Percentiles rank a stretch among this genome's conserved stretches.
Conservation (phyloP, 2,329 filamentous ascomycete genomes). For the Metarhizium humberi region DNA sequence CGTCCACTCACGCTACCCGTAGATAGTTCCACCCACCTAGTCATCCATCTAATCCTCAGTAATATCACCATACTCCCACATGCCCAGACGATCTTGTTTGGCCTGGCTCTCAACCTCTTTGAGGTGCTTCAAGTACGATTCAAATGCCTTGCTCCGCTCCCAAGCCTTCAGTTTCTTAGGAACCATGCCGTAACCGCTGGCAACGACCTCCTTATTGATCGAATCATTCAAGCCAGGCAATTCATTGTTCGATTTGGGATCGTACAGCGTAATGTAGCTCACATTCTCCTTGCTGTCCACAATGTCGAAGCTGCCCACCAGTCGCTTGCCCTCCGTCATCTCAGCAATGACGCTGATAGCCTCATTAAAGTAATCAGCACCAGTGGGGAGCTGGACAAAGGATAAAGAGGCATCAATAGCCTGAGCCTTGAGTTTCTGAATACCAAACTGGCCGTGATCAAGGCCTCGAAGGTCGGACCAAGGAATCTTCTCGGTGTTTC, state of each 20-base stretch:
- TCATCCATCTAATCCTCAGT: constrained; percentile 64
- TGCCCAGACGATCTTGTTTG: constrained; percentile 71
- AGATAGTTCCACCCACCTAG: background rate
- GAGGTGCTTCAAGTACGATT: constrained; percentile 61
- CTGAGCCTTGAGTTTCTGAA: constrained; percentile 76
- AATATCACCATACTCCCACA: constrained; percentile 98
- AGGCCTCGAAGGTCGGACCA: constrained; percentile 82
- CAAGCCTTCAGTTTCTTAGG: constrained; percentile 84
- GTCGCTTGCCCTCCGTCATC: constrained; percentile 61
- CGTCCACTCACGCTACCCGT: background rate
- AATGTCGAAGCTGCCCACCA: constrained; percentile 88
- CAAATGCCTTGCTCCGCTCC: constrained; percentile 66
- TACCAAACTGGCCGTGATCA: constrained; percentile 66
- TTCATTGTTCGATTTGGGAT: constrained; percentile 54
- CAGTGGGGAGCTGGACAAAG: constrained; percentile 78
- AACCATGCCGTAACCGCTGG: constrained; percentile 81
- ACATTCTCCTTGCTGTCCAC: constrained; percentile 70
- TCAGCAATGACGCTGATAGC: constrained; percentile 68
- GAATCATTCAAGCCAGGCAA: constrained; percentile 58
- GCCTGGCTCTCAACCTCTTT: constrained; percentile 67
- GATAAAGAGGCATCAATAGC: constrained; percentile 80
- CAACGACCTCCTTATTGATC: constrained; percentile 80
- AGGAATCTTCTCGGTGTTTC: constrained; percentile 81
- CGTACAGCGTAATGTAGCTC: constrained; percentile 80
- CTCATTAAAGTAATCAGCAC: constrained; percentile 74